These are phyloP conservation scores for Ophiocordyceps australis DNA, from an alignment of 2,329 filamentous ascomycete species.

Conservation along the genomic window DNA sequence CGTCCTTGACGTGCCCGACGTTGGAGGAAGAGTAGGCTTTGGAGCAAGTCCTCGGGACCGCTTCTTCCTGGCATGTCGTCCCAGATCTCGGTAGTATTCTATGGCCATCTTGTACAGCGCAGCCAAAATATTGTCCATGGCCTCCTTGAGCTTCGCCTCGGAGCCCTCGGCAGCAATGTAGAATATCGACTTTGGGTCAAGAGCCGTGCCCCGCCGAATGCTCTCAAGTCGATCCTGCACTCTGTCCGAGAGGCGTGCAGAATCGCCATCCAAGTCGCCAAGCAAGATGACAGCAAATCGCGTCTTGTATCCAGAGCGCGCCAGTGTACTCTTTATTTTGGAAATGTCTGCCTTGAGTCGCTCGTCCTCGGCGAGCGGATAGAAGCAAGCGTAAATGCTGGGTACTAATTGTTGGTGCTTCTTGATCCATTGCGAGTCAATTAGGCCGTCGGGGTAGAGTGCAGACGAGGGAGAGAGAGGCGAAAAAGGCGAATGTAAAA, in stretches of 20 bases:
- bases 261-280: conserved; percentile 9
- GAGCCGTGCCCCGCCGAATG: conserved; percentile 60
- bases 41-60: conserved; percentile 62
- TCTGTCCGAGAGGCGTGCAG: conserved; percentile 39
- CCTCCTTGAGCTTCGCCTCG: conserved; percentile 50
- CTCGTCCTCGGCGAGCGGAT: conserved; percentile 65
- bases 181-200: conserved; percentile 76
- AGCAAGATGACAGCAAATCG: conserved; percentile 49
- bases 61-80: conserved; percentile 83
- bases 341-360: conserved; percentile 78
- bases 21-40: conserved; percentile 66
- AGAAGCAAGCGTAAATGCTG: conserved; percentile 66
- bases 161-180: conserved; percentile 63
- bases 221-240: conserved; percentile 53
- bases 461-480: conserved; percentile 69
- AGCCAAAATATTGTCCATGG: conserved; percentile 54
- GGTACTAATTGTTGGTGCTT: conserved; percentile 82
- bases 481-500: conserved; percentile 83
- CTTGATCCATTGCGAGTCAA: conserved; percentile 64
- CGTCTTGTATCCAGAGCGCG: conserved; percentile 57
- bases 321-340: conserved; percentile 49
- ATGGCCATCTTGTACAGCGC: conserved; percentile 56
- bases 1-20: conserved; percentile 67
- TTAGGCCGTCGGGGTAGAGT: conserved; percentile 77
- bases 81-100: conserved; percentile 87